Evolutionary conservation across 108 stramenopile genomes (phyloP).

Genomic region (Cyclotella cryptica): DNA sequence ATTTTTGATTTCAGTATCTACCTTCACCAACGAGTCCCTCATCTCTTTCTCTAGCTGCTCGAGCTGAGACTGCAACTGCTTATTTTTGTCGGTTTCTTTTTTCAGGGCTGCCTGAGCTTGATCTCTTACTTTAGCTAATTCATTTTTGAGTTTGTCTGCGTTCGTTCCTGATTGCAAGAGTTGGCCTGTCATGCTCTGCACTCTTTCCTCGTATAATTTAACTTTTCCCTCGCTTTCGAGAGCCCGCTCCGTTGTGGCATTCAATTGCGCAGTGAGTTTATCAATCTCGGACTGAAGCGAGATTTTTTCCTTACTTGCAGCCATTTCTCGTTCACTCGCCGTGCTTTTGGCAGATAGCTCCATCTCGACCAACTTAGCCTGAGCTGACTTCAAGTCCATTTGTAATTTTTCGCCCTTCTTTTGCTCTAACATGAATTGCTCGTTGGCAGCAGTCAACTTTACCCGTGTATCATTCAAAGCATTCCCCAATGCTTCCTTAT

Average conservation of each 20-base stretch:
- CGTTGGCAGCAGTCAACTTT: background rate
- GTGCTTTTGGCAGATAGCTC: conserved; percentile 12
- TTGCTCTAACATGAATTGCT: background rate
- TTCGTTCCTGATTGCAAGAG: background rate
- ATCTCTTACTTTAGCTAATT: conserved; percentile 18
- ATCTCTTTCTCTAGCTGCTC: conserved; percentile 33
- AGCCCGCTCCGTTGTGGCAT: background rate
- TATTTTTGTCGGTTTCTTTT: conserved; percentile 24
- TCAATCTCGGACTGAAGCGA: background rate
- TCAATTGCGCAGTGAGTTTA: background rate
- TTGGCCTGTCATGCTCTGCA: conserved; percentile 2
- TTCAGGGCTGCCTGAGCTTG: conserved; percentile 22
- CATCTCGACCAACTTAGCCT: conserved; percentile 4
- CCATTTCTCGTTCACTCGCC: conserved; percentile 5
- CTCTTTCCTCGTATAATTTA: conserved; percentile 12
- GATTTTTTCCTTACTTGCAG: background rate
- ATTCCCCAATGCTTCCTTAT: conserved; percentile 16
- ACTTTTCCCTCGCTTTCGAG: background rate
- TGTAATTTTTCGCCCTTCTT: conserved; percentile 4
- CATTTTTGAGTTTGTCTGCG: conserved; percentile 9
- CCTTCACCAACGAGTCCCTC: conserved; percentile 33
- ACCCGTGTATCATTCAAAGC: conserved; percentile 5
- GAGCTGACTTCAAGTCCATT: background rate
- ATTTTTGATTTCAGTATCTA: conserved; percentile 33
- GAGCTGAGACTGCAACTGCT: conserved; percentile 33